Percentiles rank a stretch among this genome's conserved stretches.
These are phyloP conservation scores for Malus sieversii DNA, from an alignment of 306 rosid genomes.

Conservation along the genomic window DNA sequence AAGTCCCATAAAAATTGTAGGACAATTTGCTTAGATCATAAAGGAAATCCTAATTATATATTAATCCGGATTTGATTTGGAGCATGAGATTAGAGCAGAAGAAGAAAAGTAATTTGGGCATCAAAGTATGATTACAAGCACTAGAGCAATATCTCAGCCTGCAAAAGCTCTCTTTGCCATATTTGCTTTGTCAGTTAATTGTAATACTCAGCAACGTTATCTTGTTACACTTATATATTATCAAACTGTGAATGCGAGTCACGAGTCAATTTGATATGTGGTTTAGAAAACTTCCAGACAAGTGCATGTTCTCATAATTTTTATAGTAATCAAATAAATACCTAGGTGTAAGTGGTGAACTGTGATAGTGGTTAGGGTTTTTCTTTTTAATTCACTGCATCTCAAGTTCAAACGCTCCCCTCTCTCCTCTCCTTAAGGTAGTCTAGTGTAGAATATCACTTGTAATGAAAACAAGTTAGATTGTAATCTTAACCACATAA, in stretches of 20 bases:
- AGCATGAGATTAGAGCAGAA: constrained; percentile 1
- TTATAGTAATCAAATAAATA: too few species aligned
- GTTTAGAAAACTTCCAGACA: background rate
- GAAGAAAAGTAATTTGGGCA: constrained; percentile 9
- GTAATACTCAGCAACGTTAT: background rate
- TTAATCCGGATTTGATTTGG: background rate
- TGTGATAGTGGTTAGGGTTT: too few species aligned
- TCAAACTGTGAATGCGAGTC: too few species aligned
- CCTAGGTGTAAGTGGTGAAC: background rate
- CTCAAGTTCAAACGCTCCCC: too few species aligned
- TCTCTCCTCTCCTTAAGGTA: too few species aligned
- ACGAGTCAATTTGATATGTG: too few species aligned
- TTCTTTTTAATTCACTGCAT: too few species aligned
- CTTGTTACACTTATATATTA: too few species aligned
- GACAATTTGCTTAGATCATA: background rate
- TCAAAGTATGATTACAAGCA: constrained; percentile 21
- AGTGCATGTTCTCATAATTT: background rate
- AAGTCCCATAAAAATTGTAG: background rate
- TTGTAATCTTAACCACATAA: background rate
- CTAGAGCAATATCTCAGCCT: constrained; percentile 5
- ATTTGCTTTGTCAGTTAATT: background rate
- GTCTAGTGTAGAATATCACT: too few species aligned
- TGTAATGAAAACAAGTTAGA: background rate
- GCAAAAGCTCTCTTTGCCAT: background rate
- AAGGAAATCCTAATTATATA: background rate